Evolutionary conservation across 306 rosid genomes (phyloP).

Genomic region (Castanopsis chinensis): DNA sequence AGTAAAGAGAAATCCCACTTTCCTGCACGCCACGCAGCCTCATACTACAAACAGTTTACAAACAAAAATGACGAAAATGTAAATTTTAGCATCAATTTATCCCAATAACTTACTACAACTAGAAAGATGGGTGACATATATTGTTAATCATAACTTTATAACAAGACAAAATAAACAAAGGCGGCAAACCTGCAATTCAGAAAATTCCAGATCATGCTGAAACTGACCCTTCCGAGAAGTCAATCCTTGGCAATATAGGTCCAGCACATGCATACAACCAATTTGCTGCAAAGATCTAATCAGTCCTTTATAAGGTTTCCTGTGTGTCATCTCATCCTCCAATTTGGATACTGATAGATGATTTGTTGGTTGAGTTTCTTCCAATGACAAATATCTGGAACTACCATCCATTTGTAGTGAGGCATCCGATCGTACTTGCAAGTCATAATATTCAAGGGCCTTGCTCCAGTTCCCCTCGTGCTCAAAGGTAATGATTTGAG

Average conservation of each 20-base stretch:
- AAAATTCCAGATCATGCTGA: conserved; percentile 81
- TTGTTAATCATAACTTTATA: background rate
- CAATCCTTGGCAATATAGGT: conserved; percentile 87
- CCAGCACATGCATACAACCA: conserved; percentile 85
- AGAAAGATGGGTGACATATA: background rate
- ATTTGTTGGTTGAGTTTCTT: conserved; percentile 34
- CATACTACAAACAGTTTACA: conserved; percentile 47
- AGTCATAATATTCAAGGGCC: conserved; percentile 93
- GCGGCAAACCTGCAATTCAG: conserved; percentile 60
- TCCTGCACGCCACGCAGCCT: conserved; percentile 97
- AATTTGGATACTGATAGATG: conserved; percentile 32
- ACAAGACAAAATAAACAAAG: background rate
- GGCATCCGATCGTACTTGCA: conserved; percentile 74
- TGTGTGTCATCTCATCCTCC: conserved; percentile 45
- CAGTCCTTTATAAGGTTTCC: conserved; percentile 78
- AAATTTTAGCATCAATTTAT: background rate
- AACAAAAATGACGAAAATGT: background rate
- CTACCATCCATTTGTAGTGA: conserved; percentile 35
- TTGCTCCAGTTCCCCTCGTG: conserved; percentile 98
- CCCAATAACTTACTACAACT: background rate
- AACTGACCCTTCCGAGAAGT: conserved; percentile 59
- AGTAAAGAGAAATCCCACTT: conserved; percentile 91
- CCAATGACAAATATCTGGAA: conserved; percentile 38
- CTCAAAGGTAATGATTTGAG: conserved; percentile 84
- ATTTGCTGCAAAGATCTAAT: conserved; percentile 84